Base-by-base conservation (phyloP, 2,329 filamentous ascomycete species). In the Zasmidium cellare region DNA sequence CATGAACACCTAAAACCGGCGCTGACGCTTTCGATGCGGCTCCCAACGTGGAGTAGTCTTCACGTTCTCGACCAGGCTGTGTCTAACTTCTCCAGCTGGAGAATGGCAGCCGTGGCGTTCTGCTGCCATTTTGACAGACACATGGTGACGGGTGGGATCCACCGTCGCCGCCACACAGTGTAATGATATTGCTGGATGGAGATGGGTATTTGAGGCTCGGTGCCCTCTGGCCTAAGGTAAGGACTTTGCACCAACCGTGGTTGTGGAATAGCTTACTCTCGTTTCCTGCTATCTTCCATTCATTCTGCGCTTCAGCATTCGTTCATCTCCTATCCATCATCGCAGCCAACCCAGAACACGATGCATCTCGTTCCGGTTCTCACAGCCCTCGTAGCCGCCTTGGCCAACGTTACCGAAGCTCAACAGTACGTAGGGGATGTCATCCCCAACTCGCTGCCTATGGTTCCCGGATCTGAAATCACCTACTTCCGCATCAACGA, bases 361-460 rank as follows among this genome's bases (percentile, higher is more conserved):
- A 49, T 55, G 53, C 53, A 31, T 19, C 9, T 24, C 46, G 3
- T 22, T 9, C 5, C 19, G 5, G 9, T 24, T 14, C 6, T 48
- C 19, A 31, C 31, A 18, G 22, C 16, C 14, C 16, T 44, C 18
- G 31, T n/a, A 24, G 48, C 55, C 9, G 19, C 23, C 5, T 22
- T 51, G 16, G 11, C 5, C 18, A 9, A 9, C 16, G 1, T n/a
- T 18, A 1, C 49, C 16, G 7, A 38, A 14, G 44, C 16, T 38
- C 72, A 74, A 61, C 70, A 74, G 53, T 73, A 65, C 59, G 65
- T 62, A 12, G 72, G 72, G 48, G 65, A 71, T 49, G 48, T 61
- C n/a, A 72, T 74, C 50, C 52, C 59, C 19, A 72, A 66, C 51
- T 62, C 60, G 23, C 60, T 74, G 16, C 71, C 70, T 12, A 47